Conservation (phyloP, 345 rosid species). For the Triadica sebifera region DNA sequence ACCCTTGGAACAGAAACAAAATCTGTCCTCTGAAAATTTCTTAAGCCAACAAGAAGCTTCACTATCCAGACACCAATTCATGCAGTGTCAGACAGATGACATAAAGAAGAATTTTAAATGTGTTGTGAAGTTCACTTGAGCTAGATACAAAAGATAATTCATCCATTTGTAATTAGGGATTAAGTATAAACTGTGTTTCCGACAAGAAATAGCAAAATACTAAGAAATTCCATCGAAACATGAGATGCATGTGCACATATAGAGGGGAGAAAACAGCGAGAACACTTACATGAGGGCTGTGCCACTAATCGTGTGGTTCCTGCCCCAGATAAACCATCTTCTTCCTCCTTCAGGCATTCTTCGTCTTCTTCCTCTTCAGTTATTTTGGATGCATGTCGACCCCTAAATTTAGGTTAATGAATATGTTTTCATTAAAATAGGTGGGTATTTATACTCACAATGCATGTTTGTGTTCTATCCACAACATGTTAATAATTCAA, state of each 20-base stretch:
- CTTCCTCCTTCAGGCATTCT: constrained; percentile 94
- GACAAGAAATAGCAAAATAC: background rate
- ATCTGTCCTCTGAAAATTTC: background rate
- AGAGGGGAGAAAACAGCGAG: background rate
- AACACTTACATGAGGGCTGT: constrained; percentile 85
- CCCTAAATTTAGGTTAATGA: constrained; percentile 46
- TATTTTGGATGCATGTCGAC: constrained; percentile 94
- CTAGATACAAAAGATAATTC: background rate
- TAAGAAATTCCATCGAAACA: background rate
- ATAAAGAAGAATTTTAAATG: background rate
- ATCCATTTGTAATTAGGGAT: background rate
- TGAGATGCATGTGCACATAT: background rate
- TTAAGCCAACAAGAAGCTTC: background rate
- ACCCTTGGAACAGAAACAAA: background rate
- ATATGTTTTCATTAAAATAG: background rate
- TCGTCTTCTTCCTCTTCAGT: constrained; percentile 99
- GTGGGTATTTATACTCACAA: background rate
- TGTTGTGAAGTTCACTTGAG: background rate
- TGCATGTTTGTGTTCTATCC: background rate
- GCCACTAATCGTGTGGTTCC: constrained; percentile 87
- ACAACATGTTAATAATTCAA: background rate
- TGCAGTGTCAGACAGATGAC: background rate
- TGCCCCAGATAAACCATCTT: constrained; percentile 69
- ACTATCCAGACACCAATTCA: background rate
- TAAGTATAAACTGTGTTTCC: background rate